Evolutionary conservation across 306 rosid species (phyloP).

Genomic region (Acacia confusa): DNA sequence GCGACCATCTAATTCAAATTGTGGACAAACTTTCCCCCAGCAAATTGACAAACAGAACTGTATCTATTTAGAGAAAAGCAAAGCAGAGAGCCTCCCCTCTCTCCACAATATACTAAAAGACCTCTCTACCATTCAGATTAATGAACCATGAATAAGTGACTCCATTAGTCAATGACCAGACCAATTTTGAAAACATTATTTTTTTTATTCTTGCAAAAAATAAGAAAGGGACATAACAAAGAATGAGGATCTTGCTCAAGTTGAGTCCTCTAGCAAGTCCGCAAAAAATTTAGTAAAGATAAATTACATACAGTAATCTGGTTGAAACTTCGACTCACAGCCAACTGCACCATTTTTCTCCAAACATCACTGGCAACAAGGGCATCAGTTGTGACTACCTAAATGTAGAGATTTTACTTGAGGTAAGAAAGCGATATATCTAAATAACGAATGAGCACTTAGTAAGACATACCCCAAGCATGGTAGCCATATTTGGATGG

Average conservation of each 20-base stretch:
- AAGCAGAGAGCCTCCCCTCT: background rate
- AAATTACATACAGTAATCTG: constrained; percentile 77
- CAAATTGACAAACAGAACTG: background rate
- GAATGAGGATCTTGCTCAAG: background rate
- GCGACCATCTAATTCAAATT: background rate
- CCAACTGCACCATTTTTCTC: constrained; percentile 83
- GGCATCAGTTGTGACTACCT: constrained; percentile 97
- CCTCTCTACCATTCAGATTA: background rate
- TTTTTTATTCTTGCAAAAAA: background rate
- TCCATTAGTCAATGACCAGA: background rate
- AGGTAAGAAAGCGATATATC: constrained; percentile 22
- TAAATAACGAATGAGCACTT: constrained; percentile 24
- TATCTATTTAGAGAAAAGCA: background rate
- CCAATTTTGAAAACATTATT: background rate
- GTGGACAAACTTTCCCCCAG: background rate
- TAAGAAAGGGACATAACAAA: background rate
- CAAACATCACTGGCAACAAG: constrained; percentile 69
- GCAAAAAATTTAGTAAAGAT: constrained; percentile 20
- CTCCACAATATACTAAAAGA: background rate
- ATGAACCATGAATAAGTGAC: background rate
- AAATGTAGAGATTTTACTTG: constrained; percentile 21
- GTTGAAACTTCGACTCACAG: constrained; percentile 93
- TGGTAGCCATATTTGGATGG: constrained; percentile 98
- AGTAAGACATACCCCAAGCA: constrained; percentile 82
- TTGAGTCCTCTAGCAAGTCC: background rate